Base-by-base conservation (phyloP, 495 filamentous ascomycete species). In the Pyronema domesticum region DNA sequence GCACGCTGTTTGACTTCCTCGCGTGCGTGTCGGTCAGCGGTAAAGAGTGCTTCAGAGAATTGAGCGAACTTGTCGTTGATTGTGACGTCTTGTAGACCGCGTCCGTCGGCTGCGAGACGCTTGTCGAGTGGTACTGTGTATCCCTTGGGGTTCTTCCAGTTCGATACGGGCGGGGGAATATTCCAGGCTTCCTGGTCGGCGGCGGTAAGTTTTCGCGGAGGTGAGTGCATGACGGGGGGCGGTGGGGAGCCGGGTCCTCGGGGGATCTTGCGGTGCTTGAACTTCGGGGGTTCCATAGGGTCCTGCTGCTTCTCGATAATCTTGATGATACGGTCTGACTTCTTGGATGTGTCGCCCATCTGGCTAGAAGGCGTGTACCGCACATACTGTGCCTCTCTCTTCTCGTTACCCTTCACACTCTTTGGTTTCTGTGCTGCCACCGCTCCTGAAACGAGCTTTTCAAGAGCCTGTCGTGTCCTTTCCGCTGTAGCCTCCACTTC, bases 1-100 rank as follows among this genome's bases (percentile, higher is more conserved):
- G 86, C 83, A 53, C 91, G 78, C 66, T 94, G 85, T 58, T 86
- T 80, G 49, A 99, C 91, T 69, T 99, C 91, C 64, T 96, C 91
- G 59, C 91, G 75, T 7, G 93, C 89, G 67, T 96, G 93, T 34
- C 91, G 72, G 67, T 99, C 91, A 19, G 91, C 91, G 54, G 88
- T 91, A 65, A 89, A 87, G 23, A 99, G 71, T 0, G 89, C 86
- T 71, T 99, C 91, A 0, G 87, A 81, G 67, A 99, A 94, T 67
- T 91, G 85, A 15, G 91, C 89, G 64, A 96, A 96, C 63, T 96
- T 99, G 72, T 99, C 91, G 69, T 96, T 99, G 66, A 99, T 96
- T 18, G 87, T 82, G 36, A 95, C 84, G 69, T 99, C 91, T 67
- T 94, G 85, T 60, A 96, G 69, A 7, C 86, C 86, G 62, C 93